Conservation (phyloP, 2,329 filamentous ascomycete species). For the Blastomyces silverae region DNA sequence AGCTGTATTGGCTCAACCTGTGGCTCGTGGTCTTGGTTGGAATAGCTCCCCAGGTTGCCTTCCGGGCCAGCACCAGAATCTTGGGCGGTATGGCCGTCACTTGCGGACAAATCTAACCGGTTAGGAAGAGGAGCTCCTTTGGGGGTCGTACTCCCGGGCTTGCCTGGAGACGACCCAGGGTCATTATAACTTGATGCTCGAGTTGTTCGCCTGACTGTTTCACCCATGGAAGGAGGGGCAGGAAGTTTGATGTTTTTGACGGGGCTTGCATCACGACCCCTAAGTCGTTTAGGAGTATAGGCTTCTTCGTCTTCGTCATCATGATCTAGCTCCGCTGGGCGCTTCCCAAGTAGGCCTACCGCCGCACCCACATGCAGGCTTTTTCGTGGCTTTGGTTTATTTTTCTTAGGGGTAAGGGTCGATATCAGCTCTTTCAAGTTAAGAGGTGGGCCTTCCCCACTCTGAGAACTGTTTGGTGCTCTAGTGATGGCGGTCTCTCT, state of each 20-base stretch:
- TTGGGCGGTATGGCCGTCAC: constrained; percentile 17
- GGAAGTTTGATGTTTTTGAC: constrained; percentile 68
- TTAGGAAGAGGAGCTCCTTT: constrained; percentile 49
- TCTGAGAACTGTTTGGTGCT: constrained; percentile 35
- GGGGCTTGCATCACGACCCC: constrained; percentile 64
- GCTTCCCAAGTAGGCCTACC: constrained; percentile 65
- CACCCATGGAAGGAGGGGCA: constrained; percentile 60
- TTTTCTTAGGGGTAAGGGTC: constrained; percentile 69
- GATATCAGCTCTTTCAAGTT: constrained; percentile 72
- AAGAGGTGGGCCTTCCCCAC: constrained; percentile 55
- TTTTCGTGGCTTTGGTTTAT: constrained; percentile 60
- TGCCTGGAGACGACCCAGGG: constrained; percentile 31
- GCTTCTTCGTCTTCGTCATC: constrained; percentile 53
- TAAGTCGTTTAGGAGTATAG: constrained; percentile 56
- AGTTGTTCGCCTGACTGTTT: constrained; percentile 56
- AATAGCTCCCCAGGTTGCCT: constrained; percentile 43
- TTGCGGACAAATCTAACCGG: constrained; percentile 32
- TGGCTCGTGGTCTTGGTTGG: constrained; percentile 40
- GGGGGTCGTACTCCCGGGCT: constrained; percentile 46
- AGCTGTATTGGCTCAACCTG: constrained; percentile 64
- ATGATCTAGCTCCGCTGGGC: constrained; percentile 63
- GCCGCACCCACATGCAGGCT: constrained; percentile 71
- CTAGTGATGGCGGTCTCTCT: constrained; percentile 53
- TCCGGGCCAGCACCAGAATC: constrained; percentile 39
- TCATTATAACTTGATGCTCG: constrained; percentile 43